These are phyloP conservation scores for Lipomyces yarrowii DNA, from an alignment of 1,139 yeast species.

Conservation along the genomic window DNA sequence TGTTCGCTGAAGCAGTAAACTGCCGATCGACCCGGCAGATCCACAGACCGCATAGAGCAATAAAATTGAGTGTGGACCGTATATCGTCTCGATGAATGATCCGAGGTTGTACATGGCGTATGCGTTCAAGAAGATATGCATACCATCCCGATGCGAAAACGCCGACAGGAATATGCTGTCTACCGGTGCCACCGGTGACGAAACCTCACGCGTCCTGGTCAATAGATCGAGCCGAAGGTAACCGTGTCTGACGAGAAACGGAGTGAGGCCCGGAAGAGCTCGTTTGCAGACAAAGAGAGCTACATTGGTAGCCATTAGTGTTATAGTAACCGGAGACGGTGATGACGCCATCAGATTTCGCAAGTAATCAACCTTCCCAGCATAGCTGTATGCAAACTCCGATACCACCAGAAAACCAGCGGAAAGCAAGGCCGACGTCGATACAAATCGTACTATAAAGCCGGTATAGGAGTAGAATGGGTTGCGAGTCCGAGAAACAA, in stretches of 20 bases:
- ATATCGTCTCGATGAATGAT: constrained; percentile 13
- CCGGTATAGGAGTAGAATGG: constrained; percentile 5
- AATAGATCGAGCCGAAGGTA: constrained; percentile 23
- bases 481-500: neutral
- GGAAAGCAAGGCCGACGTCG: constrained; percentile 13
- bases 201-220: constrained; percentile 6
- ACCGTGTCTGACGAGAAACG: constrained; percentile 20
- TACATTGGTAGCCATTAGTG: constrained; percentile 13
- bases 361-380: neutral
- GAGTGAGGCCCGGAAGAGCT: constrained; percentile 14
- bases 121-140: constrained; percentile 20
- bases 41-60: constrained; percentile 18
- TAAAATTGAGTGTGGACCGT: constrained; percentile 18
- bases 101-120: constrained; percentile 26
- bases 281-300: constrained; percentile 20
- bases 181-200: constrained; percentile 9
- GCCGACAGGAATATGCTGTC: constrained; percentile 17
- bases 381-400: neutral
- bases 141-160: constrained; percentile 25
- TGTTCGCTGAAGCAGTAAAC: constrained; percentile 14
- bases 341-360: constrained; percentile 6
- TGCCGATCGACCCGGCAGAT: constrained; percentile 14
- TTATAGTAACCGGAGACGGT: constrained; percentile 21
- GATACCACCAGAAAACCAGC: constrained; percentile 9
- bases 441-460: constrained; percentile 16